phyloP scores from a whole-genome alignment of 148 eudicot species.

The Tetragonia tetragonoides region DNA sequence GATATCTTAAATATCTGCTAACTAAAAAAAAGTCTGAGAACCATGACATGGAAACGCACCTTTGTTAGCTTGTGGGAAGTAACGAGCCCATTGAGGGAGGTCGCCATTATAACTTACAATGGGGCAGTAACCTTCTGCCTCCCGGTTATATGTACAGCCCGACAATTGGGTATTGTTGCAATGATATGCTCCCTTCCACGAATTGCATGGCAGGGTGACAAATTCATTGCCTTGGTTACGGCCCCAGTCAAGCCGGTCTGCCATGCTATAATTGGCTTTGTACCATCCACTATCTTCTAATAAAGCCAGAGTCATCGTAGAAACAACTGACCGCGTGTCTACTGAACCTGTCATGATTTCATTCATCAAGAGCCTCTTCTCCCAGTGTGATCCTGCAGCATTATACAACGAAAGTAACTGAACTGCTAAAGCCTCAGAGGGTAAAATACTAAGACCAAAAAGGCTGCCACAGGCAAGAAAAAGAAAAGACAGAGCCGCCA shows the following conservation, averaged over 20 bases:
- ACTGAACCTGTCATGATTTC: constrained; percentile 99
- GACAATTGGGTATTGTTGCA: constrained; percentile 91
- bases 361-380: constrained; percentile 96
- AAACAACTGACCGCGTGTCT: constrained; percentile 93
- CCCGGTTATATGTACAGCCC: constrained; percentile 96
- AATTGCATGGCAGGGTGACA: constrained; percentile 77
- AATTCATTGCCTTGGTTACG: constrained; percentile 91
- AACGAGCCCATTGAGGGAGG: constrained; percentile 94
- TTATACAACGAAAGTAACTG: constrained; percentile 13
- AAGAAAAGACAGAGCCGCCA: too few species aligned
- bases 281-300: constrained; percentile 99
- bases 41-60: constrained; percentile 40
- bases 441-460: background rate
- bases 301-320: constrained; percentile 89
- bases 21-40: background rate
- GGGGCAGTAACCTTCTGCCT: constrained; percentile 98
- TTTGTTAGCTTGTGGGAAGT: constrained; percentile 91
- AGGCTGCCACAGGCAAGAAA: too few species aligned
- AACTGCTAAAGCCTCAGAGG: constrained; percentile 3
- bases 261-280: constrained; percentile 94
- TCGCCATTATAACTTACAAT: constrained; percentile 73
- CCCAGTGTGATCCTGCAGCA: constrained; percentile 96
- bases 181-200: constrained; percentile 94
- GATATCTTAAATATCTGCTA: too few species aligned
- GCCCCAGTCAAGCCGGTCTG: constrained; percentile 96